phyloP scores from a whole-genome alignment of 2,329 filamentous ascomycete genomes.

The Cryoendolithus antarcticus region DNA sequence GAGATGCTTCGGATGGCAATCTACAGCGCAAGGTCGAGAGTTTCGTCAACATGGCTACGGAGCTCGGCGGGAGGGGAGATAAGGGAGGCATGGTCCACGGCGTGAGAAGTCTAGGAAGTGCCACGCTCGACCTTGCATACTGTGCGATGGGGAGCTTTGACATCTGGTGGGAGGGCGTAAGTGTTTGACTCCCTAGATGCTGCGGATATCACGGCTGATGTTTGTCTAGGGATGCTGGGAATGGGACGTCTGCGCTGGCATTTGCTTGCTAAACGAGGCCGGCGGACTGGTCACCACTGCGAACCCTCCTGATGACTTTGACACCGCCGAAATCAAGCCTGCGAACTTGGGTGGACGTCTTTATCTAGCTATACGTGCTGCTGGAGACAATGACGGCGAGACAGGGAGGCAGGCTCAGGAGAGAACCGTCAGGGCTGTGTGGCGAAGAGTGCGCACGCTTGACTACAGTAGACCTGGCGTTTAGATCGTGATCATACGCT shows the following conservation, averaged over 20 bases:
- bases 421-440: conserved; percentile 58
- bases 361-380: conserved; percentile 61
- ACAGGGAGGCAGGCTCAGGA: conserved; percentile 57
- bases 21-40: conserved; percentile 60
- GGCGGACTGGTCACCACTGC: conserved; percentile 63
- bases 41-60: conserved; percentile 62
- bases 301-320: conserved; percentile 51
- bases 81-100: conserved; percentile 72
- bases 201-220: too few relatives aligned
- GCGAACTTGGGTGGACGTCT: conserved; percentile 53
- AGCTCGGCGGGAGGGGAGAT: conserved; percentile 48
- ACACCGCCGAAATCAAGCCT: conserved; percentile 45
- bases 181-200: conserved; percentile 1
- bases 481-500: too few relatives aligned
- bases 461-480: conserved; percentile 55
- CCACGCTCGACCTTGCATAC: conserved; percentile 63
- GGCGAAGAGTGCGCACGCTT: conserved; percentile 53
- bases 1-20: conserved; percentile 54
- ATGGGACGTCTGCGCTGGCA: conserved; percentile 68
- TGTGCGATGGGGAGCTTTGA: conserved; percentile 61
- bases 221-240: conserved; percentile 49
- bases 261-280: conserved; percentile 60
- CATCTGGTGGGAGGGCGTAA: conserved; percentile 65
- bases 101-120: conserved; percentile 58
- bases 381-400: conserved; percentile 48